Percentiles rank a stretch among this genome's conserved stretches.
These are phyloP conservation scores for Plasmodium fragile DNA, from an alignment of 169 alveolate species.

Conservation along the genomic window DNA sequence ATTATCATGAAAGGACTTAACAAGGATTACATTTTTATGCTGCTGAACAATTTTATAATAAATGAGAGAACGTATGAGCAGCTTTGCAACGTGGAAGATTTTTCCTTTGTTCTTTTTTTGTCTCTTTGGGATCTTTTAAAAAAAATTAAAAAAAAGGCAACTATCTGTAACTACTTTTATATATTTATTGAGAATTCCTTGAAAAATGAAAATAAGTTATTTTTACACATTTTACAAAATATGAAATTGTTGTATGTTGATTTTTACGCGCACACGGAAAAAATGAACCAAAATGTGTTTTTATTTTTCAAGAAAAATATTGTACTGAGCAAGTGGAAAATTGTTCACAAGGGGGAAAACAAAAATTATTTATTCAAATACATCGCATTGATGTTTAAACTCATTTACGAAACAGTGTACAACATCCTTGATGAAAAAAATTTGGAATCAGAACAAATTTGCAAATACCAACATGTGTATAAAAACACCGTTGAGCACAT, in stretches of 20 bases:
- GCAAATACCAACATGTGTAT: constrained; percentile 35
- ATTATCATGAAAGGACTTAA: constrained; percentile 10
- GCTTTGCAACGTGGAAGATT: background rate
- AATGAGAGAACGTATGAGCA: constrained; percentile 45
- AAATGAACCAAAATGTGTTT: constrained; percentile 25
- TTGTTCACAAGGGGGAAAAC: background rate
- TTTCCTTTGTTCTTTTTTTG: constrained; percentile 57
- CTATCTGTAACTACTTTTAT: constrained; percentile 65
- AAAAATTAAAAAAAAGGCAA: constrained; percentile 35
- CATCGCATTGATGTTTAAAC: constrained; percentile 46
- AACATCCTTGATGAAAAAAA: constrained; percentile 61
- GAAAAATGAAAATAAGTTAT: constrained; percentile 56
- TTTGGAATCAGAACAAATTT: constrained; percentile 37
- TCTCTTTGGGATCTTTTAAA: constrained; percentile 43
- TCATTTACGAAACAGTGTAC: constrained; percentile 46
- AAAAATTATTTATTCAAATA: constrained; percentile 58
- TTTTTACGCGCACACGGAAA: constrained; percentile 14
- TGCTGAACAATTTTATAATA: constrained; percentile 58
- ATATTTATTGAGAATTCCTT: constrained; percentile 71
- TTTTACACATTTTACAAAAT: constrained; percentile 33
- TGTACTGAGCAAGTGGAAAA: constrained; percentile 21
- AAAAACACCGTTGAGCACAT: constrained; percentile 43
- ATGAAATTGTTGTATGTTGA: constrained; percentile 19
- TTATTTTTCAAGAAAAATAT: constrained; percentile 9
- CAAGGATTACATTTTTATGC: constrained; percentile 60